Evolutionary conservation across 768 basidiomycete species (phyloP).

Genomic region (Amanita jacksonii): DNA sequence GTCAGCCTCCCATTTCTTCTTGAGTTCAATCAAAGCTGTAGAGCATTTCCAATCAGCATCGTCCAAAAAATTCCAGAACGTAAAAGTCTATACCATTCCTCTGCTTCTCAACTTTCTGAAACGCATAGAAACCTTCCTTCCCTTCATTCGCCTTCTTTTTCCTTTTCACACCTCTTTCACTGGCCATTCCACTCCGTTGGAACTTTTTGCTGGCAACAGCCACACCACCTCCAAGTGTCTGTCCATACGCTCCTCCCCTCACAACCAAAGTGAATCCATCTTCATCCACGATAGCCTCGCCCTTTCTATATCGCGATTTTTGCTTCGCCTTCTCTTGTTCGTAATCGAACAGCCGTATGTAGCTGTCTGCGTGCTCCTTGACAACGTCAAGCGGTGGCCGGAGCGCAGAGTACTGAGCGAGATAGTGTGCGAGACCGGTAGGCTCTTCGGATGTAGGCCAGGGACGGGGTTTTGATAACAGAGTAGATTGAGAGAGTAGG

Average conservation of each 20-base stretch:
- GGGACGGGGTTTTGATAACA: conserved; percentile 50
- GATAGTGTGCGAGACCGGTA: conserved; percentile 63
- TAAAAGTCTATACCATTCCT: conserved; percentile 47
- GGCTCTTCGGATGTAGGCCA: conserved; percentile 53
- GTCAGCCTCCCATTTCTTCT: conserved; percentile 81
- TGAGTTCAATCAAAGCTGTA: conserved; percentile 62
- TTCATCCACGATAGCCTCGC: conserved; percentile 86
- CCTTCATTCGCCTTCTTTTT: conserved; percentile 55
- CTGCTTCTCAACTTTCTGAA: conserved; percentile 88
- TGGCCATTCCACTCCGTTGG: conserved; percentile 51
- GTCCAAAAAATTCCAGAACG: conserved; percentile 1
- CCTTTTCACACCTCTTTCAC: conserved; percentile 30
- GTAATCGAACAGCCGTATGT: conserved; percentile 70
- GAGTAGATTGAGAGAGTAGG: background rate
- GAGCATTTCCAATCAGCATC: conserved; percentile 3
- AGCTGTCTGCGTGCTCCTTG: conserved; percentile 71
- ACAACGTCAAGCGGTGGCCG: conserved; percentile 70
- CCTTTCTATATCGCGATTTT: conserved; percentile 62
- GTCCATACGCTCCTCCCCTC: conserved; percentile 84
- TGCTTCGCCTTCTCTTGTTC: conserved; percentile 51
- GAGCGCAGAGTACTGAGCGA: conserved; percentile 47
- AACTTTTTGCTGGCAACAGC: conserved; percentile 53
- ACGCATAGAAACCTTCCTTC: conserved; percentile 77
- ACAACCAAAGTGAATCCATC: conserved; percentile 94
- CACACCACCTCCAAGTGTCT: conserved; percentile 77